A percentile compares a stretch with the other conserved stretches of the same genome.
Conservation (phyloP, 2,329 filamentous ascomycete species). For the Chaetomium globosum region DNA sequence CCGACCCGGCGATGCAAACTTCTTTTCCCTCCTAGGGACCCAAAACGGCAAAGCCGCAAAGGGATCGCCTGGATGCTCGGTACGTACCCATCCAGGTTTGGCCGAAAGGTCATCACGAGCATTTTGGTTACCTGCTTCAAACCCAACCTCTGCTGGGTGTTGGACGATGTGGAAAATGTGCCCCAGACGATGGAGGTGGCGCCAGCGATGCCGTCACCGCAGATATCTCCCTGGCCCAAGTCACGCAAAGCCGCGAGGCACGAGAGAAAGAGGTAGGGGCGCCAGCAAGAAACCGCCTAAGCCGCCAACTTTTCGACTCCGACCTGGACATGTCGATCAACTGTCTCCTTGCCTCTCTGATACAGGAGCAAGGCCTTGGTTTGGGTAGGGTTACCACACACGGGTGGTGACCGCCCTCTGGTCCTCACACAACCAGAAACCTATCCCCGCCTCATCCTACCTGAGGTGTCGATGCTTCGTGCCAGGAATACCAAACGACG, state of each 20-base stretch:
- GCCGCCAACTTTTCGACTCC: background rate
- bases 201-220: background rate
- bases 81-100: background rate
- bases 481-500: background rate
- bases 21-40: background rate
- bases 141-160: background rate
- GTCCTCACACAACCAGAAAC: constrained; percentile 1
- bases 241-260: background rate
- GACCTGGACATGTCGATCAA: background rate
- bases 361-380: background rate
- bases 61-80: background rate
- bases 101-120: background rate
- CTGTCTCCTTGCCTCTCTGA: background rate
- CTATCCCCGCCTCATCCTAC: background rate
- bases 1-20: background rate
- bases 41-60: constrained; percentile 1
- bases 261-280: background rate
- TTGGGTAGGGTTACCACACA: constrained; percentile 3
- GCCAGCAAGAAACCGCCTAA: background rate
- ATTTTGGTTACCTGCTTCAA: background rate
- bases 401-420: background rate
- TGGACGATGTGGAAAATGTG: background rate
- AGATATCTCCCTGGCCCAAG: background rate
- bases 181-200: background rate
- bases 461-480: background rate